phyloP scores from a whole-genome alignment of 2,329 filamentous ascomycete genomes.

The Emmonsiellopsis sp. region DNA sequence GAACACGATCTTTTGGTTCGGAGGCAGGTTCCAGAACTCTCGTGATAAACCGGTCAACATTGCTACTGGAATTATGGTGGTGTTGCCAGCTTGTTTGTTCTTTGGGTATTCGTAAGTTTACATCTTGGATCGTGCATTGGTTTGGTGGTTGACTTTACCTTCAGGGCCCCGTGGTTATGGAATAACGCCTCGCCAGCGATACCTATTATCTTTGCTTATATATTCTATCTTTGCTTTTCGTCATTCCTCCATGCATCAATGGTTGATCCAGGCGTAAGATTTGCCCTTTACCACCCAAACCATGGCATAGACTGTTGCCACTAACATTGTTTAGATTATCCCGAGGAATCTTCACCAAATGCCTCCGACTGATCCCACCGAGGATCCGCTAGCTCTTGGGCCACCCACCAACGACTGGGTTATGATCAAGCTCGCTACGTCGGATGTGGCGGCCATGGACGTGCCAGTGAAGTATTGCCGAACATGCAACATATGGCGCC shows the following conservation, averaged over 20 bases:
- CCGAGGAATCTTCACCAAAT: constrained; percentile 87
- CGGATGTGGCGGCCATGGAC: constrained; percentile 78
- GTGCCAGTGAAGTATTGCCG: constrained; percentile 97
- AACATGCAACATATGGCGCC: constrained; percentile 95
- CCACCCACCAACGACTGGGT: constrained; percentile 91
- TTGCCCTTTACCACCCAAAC: neutral
- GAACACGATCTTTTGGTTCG: constrained; percentile 82
- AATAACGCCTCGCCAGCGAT: constrained; percentile 76
- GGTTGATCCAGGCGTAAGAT: constrained; percentile 81
- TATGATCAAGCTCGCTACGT: constrained; percentile 71
- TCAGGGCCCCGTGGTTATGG: constrained; percentile 71
- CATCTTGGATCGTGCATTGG: neutral
- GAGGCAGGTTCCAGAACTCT: constrained; percentile 81
- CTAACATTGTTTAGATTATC: constrained; percentile 56
- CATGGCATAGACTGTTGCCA: neutral
- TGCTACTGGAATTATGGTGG: constrained; percentile 69
- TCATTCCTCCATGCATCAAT: constrained; percentile 90
- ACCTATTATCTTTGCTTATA: constrained; percentile 79
- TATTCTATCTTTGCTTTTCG: constrained; percentile 83
- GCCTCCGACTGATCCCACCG: constrained; percentile 62
- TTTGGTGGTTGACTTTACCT: constrained; percentile 9
- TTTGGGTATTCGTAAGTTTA: constrained; percentile 62
- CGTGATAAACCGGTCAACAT: constrained; percentile 81
- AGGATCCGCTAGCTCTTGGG: constrained; percentile 71
- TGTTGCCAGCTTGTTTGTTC: constrained; percentile 72